phyloP scores from a whole-genome alignment of 805 yeast species.

The Yamadazyma tumulicola region DNA sequence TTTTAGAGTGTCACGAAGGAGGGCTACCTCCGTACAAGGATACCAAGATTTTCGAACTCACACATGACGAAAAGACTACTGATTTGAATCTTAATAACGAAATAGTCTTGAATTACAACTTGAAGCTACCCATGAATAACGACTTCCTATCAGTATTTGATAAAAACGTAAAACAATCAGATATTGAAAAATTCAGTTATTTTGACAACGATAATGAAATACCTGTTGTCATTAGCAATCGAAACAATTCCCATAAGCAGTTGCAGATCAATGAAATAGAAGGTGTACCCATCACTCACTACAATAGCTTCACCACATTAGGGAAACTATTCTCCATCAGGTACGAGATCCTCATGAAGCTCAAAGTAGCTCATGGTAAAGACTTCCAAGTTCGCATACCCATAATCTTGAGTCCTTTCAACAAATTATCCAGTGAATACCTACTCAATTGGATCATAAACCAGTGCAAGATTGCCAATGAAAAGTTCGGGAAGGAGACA shows the following conservation, averaged over 20 bases:
- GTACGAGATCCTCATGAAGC: slow-evolving; percentile 48
- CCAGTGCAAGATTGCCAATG: slow-evolving; percentile 47
- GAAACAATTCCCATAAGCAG: slow-evolving; percentile 20
- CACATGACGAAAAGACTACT: slow-evolving; percentile 22
- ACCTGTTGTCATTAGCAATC: slow-evolving; percentile 12
- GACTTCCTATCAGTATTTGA: slow-evolving; percentile 29
- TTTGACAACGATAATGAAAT: slow-evolving; percentile 6
- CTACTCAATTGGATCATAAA: slow-evolving; percentile 50
- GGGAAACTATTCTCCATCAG: slow-evolving; percentile 51
- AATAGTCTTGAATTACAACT: slow-evolving; percentile 18
- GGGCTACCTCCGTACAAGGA: slow-evolving; percentile 50
- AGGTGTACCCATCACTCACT: slow-evolving; percentile 43
- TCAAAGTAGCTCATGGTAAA: slow-evolving; percentile 47
- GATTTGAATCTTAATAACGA: slow-evolving; percentile 26
- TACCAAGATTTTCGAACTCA: slow-evolving; percentile 31
- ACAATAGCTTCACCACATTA: slow-evolving; percentile 48
- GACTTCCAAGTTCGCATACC: slow-evolving; percentile 50
- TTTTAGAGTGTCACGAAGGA: slow-evolving; percentile 51
- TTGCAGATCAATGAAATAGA: slow-evolving; percentile 26
- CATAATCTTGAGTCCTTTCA: slow-evolving; percentile 52
- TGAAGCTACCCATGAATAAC: slow-evolving; percentile 32
- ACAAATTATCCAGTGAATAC: slow-evolving; percentile 44
- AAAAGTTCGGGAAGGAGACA: slow-evolving; percentile 30
- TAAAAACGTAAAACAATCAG: background rate
- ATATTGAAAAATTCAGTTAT: slow-evolving; percentile 2